phyloP scores from a whole-genome alignment of 768 basidiomycete genomes.

The Macrolepiota albuminosa region DNA sequence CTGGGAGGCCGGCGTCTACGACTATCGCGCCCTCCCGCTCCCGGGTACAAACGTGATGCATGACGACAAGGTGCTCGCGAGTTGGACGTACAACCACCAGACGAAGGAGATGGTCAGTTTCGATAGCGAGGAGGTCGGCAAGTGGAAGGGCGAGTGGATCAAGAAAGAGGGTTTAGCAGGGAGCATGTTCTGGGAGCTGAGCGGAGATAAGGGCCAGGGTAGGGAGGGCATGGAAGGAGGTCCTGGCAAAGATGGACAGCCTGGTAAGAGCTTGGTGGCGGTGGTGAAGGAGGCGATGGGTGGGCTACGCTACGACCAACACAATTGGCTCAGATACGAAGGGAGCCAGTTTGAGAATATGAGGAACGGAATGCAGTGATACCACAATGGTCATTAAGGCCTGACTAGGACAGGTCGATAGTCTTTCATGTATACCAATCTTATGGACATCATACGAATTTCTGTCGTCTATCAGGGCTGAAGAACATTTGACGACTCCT shows the following conservation, averaged over 20 bases:
- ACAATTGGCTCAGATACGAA: slow-evolving; percentile 81
- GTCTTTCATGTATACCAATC: neutral
- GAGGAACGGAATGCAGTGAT: slow-evolving; percentile 53
- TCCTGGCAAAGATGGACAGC: slow-evolving; percentile 67
- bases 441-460: neutral
- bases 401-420: neutral
- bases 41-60: slow-evolving; percentile 61
- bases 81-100: slow-evolving; percentile 77
- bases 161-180: slow-evolving; percentile 73
- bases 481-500: neutral
- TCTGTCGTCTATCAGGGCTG: neutral
- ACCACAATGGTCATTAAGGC: neutral
- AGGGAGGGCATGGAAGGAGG: slow-evolving; percentile 75
- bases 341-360: slow-evolving; percentile 78
- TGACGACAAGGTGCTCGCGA: slow-evolving; percentile 67
- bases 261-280: slow-evolving; percentile 65
- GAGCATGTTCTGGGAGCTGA: slow-evolving; percentile 93
- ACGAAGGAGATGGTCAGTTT: slow-evolving; percentile 81
- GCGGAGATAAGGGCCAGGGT: slow-evolving; percentile 71
- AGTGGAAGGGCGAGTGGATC: slow-evolving; percentile 81
- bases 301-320: slow-evolving; percentile 49
- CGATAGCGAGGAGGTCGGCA: slow-evolving; percentile 65
- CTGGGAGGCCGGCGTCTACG: slow-evolving; percentile 91
- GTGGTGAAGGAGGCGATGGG: slow-evolving; percentile 81
- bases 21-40: slow-evolving; percentile 86